Conservation (phyloP, 495 filamentous ascomycete genomes). For the Podospora tetraspora region DNA sequence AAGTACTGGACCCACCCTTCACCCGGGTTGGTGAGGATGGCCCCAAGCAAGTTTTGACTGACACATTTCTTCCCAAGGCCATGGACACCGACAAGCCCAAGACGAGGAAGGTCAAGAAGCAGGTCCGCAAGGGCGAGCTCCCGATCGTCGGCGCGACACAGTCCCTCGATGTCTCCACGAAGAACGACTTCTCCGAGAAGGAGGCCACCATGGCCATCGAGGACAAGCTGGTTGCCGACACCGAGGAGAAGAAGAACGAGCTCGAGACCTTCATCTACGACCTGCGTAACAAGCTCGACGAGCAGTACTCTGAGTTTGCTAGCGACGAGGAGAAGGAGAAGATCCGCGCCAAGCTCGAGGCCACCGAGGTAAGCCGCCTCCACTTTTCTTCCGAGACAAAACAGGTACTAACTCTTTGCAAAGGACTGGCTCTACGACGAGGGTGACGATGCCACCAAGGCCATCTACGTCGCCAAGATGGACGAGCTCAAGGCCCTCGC, state of each 20-base stretch:
- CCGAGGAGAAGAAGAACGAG: slow-evolving; percentile 99
- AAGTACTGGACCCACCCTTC: slow-evolving; percentile 13
- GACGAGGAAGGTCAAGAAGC: slow-evolving; percentile 98
- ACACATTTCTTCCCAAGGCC: slow-evolving; percentile 50
- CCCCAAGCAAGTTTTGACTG: slow-evolving; percentile 18
- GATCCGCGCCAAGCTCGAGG: slow-evolving; percentile 70
- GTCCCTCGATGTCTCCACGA: slow-evolving; percentile 63
- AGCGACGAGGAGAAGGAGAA: slow-evolving; percentile 89
- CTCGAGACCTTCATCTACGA: slow-evolving; percentile 97
- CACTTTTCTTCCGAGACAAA: too few species aligned
- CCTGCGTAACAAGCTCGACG: slow-evolving; percentile 86
- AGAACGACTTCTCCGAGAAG: slow-evolving; percentile 64
- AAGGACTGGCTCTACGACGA: slow-evolving; percentile 99
- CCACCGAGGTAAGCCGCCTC: slow-evolving; percentile 65
- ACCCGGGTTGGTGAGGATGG: slow-evolving; percentile 3
- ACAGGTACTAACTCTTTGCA: slow-evolving; percentile 10
- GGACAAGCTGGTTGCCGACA: slow-evolving; percentile 97
- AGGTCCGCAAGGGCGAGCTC: slow-evolving; percentile 95
- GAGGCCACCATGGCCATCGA: slow-evolving; percentile 92
- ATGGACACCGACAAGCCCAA: slow-evolving; percentile 92
- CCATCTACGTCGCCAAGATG: slow-evolving; percentile 85
- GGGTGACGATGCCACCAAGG: slow-evolving; percentile 91
- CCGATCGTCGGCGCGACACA: slow-evolving; percentile 79
- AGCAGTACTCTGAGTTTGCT: slow-evolving; percentile 80
- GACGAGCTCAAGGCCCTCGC: slow-evolving; percentile 90